These are phyloP conservation scores for Gossypium sturtianum DNA, from an alignment of 345 rosid genomes.

Conservation along the genomic window DNA sequence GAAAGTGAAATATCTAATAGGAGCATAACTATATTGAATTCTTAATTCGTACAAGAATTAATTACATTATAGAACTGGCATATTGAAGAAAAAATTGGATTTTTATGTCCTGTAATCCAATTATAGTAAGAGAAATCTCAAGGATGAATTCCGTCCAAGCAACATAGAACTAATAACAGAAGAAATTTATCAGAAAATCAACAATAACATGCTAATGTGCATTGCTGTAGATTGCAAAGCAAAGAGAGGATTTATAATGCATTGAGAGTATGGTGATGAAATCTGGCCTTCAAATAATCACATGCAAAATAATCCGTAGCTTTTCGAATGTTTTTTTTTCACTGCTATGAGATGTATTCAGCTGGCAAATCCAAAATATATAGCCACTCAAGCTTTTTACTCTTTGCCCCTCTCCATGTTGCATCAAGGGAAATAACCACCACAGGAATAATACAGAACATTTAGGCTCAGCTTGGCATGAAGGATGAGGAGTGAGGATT, in stretches of 20 bases:
- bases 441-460: background rate
- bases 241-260: background rate
- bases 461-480: too few relatives aligned
- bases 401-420: background rate
- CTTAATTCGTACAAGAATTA: too few relatives aligned
- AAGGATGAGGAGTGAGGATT: too few relatives aligned
- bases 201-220: background rate
- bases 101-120: background rate
- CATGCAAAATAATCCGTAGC: background rate
- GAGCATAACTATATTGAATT: too few relatives aligned
- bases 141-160: background rate
- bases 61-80: background rate
- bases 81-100: background rate
- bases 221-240: background rate
- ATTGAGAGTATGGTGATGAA: background rate
- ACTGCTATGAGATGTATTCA: background rate
- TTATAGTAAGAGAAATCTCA: background rate
- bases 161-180: background rate
- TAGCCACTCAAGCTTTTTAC: background rate
- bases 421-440: background rate
- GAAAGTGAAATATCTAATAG: too few relatives aligned
- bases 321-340: background rate
- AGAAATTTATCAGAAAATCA: constrained; percentile 1
- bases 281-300: background rate
- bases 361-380: background rate